Evolutionary conservation across 2,329 filamentous ascomycete genomes (phyloP).

Genomic region (Chaetomiaceae sp.): DNA sequence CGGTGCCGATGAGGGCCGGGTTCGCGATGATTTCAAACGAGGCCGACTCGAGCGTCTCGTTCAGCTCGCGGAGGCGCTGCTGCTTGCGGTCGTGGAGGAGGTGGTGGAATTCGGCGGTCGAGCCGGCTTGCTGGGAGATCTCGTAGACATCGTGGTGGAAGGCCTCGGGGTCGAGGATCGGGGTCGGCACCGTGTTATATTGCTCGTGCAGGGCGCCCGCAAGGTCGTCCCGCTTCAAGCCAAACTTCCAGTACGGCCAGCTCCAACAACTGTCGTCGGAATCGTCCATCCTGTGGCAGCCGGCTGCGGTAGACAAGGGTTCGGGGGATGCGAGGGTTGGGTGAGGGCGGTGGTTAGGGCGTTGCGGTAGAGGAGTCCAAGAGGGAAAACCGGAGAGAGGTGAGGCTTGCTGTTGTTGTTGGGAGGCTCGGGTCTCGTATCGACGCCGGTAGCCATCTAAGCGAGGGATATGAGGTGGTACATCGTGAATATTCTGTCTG

Average conservation of each 20-base stretch:
- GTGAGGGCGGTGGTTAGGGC: slow-evolving; percentile 6
- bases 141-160: slow-evolving; percentile 58
- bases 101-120: slow-evolving; percentile 48
- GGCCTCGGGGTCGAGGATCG: slow-evolving; percentile 53
- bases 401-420: slow-evolving; percentile 16
- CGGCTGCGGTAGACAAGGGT: slow-evolving; percentile 9
- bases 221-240: slow-evolving; percentile 54
- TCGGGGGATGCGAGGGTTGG: slow-evolving; percentile 2
- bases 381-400: slow-evolving; percentile 23
- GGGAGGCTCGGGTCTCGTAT: slow-evolving; percentile 21
- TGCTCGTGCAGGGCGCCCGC: slow-evolving; percentile 52
- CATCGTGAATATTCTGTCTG: slow-evolving; percentile 23
- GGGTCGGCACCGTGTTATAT: slow-evolving; percentile 52
- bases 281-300: slow-evolving; percentile 46
- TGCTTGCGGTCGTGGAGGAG: slow-evolving; percentile 48
- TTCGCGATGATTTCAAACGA: slow-evolving; percentile 57
- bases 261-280: slow-evolving; percentile 42
- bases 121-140: slow-evolving; percentile 45
- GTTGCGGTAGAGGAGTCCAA: slow-evolving; percentile 22
- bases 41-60: slow-evolving; percentile 49
- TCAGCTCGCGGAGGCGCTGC: slow-evolving; percentile 49
- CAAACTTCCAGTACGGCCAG: slow-evolving; percentile 59
- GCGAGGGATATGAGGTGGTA: slow-evolving; percentile 9
- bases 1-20: slow-evolving; percentile 50
- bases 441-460: slow-evolving; percentile 31